A percentile compares a stretch with the other conserved stretches of the same genome.
Conservation (phyloP, 495 filamentous ascomycete species). For the Penicillium robsamsonii region DNA sequence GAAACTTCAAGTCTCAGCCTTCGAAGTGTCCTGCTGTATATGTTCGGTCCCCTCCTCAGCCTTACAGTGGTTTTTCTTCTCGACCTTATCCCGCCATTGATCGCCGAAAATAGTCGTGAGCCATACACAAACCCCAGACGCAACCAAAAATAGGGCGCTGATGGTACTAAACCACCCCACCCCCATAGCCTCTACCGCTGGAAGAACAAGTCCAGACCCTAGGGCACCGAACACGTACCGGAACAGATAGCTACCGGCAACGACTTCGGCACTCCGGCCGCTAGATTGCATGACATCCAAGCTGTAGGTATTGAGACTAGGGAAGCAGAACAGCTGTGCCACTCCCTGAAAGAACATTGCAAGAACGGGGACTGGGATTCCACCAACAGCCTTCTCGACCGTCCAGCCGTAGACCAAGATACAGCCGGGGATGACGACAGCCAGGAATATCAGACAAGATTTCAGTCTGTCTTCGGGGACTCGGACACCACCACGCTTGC, state of each 20-base stretch:
- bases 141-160: slow-evolving; percentile 53
- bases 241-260: slow-evolving; percentile 71
- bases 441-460: slow-evolving; percentile 58
- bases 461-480: slow-evolving; percentile 69
- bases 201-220: slow-evolving; percentile 64
- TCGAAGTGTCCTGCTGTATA: slow-evolving; percentile 4
- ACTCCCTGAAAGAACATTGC: slow-evolving; percentile 71
- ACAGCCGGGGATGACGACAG: slow-evolving; percentile 59
- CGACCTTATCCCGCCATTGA: slow-evolving; percentile 52
- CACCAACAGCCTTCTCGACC: slow-evolving; percentile 63
- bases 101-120: slow-evolving; percentile 52
- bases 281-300: slow-evolving; percentile 67
- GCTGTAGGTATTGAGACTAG: slow-evolving; percentile 71
- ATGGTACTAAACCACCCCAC: slow-evolving; percentile 65
- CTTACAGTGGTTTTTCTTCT: slow-evolving; percentile 34
- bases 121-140: slow-evolving; percentile 44
- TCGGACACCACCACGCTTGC: slow-evolving; percentile 53
- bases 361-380: slow-evolving; percentile 64
- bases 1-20: slow-evolving; percentile 13
- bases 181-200: slow-evolving; percentile 63
- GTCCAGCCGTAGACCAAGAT: slow-evolving; percentile 73
- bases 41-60: background rate
- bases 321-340: slow-evolving; percentile 71
- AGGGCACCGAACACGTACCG: slow-evolving; percentile 66
- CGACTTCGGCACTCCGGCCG: slow-evolving; percentile 60